phyloP scores from a whole-genome alignment of 2,329 filamentous ascomycete genomes.

The Xylariaceae sp. region DNA sequence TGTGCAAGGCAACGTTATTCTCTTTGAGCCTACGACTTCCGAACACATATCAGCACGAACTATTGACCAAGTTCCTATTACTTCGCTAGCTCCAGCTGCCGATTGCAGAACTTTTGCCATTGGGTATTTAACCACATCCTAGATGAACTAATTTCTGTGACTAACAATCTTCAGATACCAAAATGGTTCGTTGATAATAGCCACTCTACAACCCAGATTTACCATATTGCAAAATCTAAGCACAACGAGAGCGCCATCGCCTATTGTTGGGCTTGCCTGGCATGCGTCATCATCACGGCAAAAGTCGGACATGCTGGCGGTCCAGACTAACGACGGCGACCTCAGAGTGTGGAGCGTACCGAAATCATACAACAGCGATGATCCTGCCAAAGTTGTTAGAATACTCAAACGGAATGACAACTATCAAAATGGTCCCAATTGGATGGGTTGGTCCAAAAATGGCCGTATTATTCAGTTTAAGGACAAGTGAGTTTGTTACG shows the following conservation, averaged over 20 bases:
- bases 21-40: constrained; percentile 89
- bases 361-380: constrained; percentile 67
- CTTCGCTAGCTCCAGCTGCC: constrained; percentile 80
- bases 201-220: constrained; percentile 83
- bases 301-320: constrained; percentile 96
- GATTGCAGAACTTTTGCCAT: constrained; percentile 96
- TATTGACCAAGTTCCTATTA: constrained; percentile 87
- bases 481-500: constrained; percentile 68
- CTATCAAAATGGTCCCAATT: constrained; percentile 72
- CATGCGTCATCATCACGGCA: constrained; percentile 94
- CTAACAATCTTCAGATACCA: constrained; percentile 62
- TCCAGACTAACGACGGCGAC: constrained; percentile 88
- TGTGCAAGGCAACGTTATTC: constrained; percentile 83
- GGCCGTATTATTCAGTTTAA: constrained; percentile 90
- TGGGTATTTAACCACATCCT: constrained; percentile 55
- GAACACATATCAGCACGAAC: constrained; percentile 90
- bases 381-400: constrained; percentile 83
- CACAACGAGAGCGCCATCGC: constrained; percentile 77
- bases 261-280: constrained; percentile 85
- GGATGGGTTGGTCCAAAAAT: constrained; percentile 99
- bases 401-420: constrained; percentile 78
- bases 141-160: constrained; percentile 13
- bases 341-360: constrained; percentile 94
- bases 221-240: constrained; percentile 91
- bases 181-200: constrained; percentile 90